phyloP scores from a whole-genome alignment of 306 rosid genomes.

The Nissolia schottii region DNA sequence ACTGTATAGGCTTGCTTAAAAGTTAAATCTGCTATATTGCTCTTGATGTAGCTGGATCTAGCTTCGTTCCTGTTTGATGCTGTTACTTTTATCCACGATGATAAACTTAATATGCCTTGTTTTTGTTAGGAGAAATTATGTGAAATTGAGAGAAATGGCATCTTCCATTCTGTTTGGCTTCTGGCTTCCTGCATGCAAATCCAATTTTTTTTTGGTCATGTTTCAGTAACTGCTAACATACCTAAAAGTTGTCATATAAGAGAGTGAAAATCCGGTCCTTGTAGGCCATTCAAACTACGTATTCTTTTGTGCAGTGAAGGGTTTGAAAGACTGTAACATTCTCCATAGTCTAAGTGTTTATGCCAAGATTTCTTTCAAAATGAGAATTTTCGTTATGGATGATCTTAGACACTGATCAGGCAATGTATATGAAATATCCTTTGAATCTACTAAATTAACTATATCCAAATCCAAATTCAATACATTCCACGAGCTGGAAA shows the following conservation, averaged over 20 bases:
- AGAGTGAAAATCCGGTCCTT: background rate
- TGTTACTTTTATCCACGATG: no score
- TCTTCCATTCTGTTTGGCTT: background rate
- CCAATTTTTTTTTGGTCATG: background rate
- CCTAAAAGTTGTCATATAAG: background rate
- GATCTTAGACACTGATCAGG: background rate
- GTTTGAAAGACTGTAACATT: background rate
- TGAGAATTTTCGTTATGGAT: background rate
- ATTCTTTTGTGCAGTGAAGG: background rate
- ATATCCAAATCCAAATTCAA: background rate
- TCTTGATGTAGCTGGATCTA: conserved; percentile 3
- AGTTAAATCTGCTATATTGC: background rate
- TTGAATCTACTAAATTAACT: background rate
- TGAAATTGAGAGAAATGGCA: background rate
- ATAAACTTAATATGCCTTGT: no score
- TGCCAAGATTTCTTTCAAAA: background rate
- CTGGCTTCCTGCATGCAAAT: background rate
- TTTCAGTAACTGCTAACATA: background rate
- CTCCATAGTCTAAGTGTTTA: background rate
- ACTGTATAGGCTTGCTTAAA: background rate
- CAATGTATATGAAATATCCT: background rate
- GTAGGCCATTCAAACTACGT: conserved; percentile 1
- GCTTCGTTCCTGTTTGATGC: background rate
- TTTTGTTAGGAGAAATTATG: background rate
- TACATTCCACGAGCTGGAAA: background rate